Percentiles rank a stretch among this genome's conserved stretches.
phyloP scores from a whole-genome alignment of 2,329 filamentous ascomycete genomes.

The Fusarium mexicanum region DNA sequence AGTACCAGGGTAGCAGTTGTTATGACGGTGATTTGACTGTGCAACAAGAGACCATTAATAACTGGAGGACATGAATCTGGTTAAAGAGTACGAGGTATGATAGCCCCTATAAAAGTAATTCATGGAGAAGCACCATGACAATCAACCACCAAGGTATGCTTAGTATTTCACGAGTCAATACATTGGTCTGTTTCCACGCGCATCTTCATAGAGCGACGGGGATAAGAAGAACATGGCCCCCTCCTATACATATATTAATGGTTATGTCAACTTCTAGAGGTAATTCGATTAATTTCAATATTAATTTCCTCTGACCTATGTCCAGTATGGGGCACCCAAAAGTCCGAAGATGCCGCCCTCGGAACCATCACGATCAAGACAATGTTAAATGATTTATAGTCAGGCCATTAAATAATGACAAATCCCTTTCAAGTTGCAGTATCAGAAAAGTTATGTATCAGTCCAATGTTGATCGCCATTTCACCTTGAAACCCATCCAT shows the following conservation, averaged over 20 bases:
- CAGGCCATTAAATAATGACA: neutral
- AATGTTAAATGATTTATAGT: neutral
- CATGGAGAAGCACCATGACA: neutral
- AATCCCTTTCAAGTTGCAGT: neutral
- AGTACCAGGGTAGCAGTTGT: too few species aligned
- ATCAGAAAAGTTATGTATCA: neutral
- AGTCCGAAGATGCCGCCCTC: neutral
- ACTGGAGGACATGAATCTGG: neutral
- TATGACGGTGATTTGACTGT: neutral
- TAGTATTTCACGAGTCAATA: neutral
- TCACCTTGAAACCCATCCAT: conserved; percentile 13
- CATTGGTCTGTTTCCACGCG: neutral
- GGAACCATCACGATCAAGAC: neutral
- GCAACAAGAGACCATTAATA: neutral
- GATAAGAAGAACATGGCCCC: neutral
- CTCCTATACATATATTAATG: neutral
- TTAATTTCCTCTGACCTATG: conserved; percentile 29
- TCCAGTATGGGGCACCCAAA: neutral
- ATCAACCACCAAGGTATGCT: neutral
- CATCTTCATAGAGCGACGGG: neutral
- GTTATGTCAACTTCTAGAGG: conserved; percentile 11
- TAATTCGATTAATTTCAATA: conserved; percentile 23
- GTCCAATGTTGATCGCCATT: conserved; percentile 13
- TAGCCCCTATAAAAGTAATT: neutral
- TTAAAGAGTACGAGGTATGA: neutral